phyloP scores from a whole-genome alignment of 176 grass and related monocot species.

The Oryza meridionalis region DNA sequence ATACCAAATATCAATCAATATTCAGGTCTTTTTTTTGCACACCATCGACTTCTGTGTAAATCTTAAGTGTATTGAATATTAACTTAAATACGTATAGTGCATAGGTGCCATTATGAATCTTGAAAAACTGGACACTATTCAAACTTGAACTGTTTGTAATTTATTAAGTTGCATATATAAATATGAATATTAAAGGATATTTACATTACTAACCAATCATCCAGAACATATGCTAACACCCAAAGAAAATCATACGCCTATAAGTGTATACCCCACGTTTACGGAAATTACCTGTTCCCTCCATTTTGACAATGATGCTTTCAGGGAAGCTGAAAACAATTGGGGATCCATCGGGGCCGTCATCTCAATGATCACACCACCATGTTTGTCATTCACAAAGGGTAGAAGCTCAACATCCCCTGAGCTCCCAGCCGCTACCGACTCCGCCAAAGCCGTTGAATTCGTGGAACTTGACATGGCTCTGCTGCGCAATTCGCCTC shows the following conservation, averaged over 20 bases:
- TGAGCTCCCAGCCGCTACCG: constrained; percentile 21
- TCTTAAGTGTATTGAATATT: not conserved
- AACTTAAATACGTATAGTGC: not conserved
- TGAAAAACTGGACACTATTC: not conserved
- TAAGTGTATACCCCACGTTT: not conserved
- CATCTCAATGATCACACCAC: constrained; percentile 84
- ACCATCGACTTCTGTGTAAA: not conserved
- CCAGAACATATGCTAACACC: not conserved
- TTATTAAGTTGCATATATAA: not conserved
- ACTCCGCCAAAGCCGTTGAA: constrained; percentile 17
- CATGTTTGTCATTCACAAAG: constrained; percentile 70
- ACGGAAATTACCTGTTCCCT: constrained; percentile 63
- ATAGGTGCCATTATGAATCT: not conserved
- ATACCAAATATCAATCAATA: not conserved
- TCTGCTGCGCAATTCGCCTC: constrained; percentile 28
- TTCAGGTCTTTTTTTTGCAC: not conserved
- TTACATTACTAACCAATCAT: not conserved
- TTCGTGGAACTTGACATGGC: constrained; percentile 46
- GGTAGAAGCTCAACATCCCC: constrained; percentile 46
- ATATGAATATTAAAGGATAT: not conserved
- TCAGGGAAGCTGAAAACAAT: constrained; percentile 64
- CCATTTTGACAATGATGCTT: constrained; percentile 69
- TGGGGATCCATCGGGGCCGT: constrained; percentile 58
- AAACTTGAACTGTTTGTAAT: not conserved
- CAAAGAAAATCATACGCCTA: not conserved